A percentile compares a stretch with the other conserved stretches of the same genome.
Conservation (phyloP, 306 rosid genomes). For the Quercus suber region DNA sequence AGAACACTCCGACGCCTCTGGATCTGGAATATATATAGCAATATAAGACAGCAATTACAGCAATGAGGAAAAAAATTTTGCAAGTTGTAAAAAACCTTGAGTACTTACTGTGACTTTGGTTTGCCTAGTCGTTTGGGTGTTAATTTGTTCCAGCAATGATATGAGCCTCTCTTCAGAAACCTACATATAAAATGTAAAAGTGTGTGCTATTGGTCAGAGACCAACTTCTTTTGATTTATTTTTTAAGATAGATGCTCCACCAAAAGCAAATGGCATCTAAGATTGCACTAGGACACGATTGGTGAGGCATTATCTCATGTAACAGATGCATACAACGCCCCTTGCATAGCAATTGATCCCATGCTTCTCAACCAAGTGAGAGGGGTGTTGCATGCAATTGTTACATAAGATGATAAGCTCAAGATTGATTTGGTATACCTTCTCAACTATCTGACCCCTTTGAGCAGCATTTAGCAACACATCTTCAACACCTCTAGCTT, state of each 20-base stretch:
- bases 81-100: background rate
- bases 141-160: constrained; percentile 91
- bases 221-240: constrained; percentile 1
- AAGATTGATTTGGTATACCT: constrained; percentile 44
- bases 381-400: too few species aligned
- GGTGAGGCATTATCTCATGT: too few species aligned
- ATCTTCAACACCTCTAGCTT: constrained; percentile 98
- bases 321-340: too few species aligned
- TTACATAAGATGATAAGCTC: too few species aligned
- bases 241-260: background rate
- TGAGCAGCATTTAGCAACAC: constrained; percentile 90
- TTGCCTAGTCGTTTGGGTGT: constrained; percentile 82
- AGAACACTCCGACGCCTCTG: constrained; percentile 97
- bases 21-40: constrained; percentile 45
- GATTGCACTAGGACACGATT: background rate
- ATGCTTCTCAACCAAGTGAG: too few species aligned
- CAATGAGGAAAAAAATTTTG: background rate
- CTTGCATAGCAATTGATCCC: too few species aligned
- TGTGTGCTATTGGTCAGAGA: constrained; percentile 5
- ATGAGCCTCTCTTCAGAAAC: constrained; percentile 95
- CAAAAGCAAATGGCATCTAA: background rate
- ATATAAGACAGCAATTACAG: background rate
- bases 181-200: constrained; percentile 33
- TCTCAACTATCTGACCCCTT: constrained; percentile 86
- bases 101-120: constrained; percentile 88